A percentile compares a stretch with the other conserved stretches of the same genome.
Evolutionary conservation across 2,329 filamentous ascomycete species (phyloP).

Genomic region (Epicoccum nigrum): DNA sequence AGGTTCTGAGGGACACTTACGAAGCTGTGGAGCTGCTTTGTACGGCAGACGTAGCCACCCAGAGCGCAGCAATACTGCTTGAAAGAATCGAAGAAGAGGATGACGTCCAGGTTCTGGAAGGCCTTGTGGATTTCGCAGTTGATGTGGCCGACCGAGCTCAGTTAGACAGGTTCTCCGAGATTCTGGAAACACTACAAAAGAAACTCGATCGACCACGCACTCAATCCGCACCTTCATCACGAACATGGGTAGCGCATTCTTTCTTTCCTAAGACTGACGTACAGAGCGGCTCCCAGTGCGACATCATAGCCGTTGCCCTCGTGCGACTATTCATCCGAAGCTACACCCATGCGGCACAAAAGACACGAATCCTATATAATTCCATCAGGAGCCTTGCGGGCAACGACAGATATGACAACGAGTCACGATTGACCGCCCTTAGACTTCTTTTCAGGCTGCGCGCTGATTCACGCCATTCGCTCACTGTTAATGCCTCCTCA

Average conservation of each 20-base stretch:
- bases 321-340: conserved; percentile 77
- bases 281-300: conserved; percentile 61
- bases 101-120: conserved; percentile 68
- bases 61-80: conserved; percentile 67
- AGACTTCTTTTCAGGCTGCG: conserved; percentile 74
- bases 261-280: conserved; percentile 23
- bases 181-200: conserved; percentile 51
- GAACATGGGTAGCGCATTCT: conserved; percentile 26
- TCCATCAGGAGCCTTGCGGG: conserved; percentile 43
- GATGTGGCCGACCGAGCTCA: conserved; percentile 67
- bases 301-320: conserved; percentile 73
- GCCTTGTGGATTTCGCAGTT: conserved; percentile 68
- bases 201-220: conserved; percentile 33
- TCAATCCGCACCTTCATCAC: conserved; percentile 23
- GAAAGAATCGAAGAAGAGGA: conserved; percentile 66
- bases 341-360: conserved; percentile 69
- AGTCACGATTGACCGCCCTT: conserved; percentile 48
- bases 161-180: conserved; percentile 61
- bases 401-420: conserved; percentile 39
- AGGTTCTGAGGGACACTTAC: conserved; percentile 61
- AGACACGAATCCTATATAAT: conserved; percentile 60
- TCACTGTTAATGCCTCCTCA: conserved; percentile 72
- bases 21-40: conserved; percentile 61
- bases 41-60: conserved; percentile 62
- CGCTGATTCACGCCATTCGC: conserved; percentile 78